phyloP scores from a whole-genome alignment of 2,329 filamentous ascomycete species.

The Aspergillus novofumigatus region DNA sequence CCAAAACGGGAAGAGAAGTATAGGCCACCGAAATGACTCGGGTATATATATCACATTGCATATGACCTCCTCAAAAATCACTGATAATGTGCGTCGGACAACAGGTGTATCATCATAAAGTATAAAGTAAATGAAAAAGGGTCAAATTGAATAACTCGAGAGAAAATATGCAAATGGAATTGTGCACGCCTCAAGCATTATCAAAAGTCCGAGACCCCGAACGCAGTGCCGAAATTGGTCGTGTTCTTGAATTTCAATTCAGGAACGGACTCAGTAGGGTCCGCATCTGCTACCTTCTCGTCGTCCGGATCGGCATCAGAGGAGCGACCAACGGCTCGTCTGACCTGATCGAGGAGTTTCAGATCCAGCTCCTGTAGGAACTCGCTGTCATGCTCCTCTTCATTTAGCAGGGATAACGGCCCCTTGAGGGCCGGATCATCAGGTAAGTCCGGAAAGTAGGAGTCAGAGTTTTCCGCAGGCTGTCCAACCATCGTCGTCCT shows the following conservation, averaged over 20 bases:
- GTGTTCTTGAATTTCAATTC: slow-evolving; percentile 43
- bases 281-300: slow-evolving; percentile 21
- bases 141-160: no score
- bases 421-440: slow-evolving; percentile 43
- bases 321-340: slow-evolving; percentile 23
- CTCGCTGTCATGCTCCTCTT: slow-evolving; percentile 35
- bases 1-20: not conserved
- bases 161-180: no score
- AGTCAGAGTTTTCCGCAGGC: slow-evolving; percentile 36
- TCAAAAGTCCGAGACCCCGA: slow-evolving; percentile 29
- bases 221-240: slow-evolving; percentile 47
- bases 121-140: no score
- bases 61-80: not conserved
- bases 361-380: slow-evolving; percentile 42
- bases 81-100: no score
- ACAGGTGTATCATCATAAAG: no score
- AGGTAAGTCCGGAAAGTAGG: slow-evolving; percentile 39
- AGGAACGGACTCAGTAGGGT: slow-evolving; percentile 27
- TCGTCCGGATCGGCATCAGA: slow-evolving; percentile 18
- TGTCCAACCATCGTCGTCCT: slow-evolving; percentile 24
- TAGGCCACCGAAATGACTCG: not conserved
- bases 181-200: slow-evolving; percentile 8
- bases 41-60: not conserved
- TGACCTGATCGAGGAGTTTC: slow-evolving; percentile 41
- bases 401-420: slow-evolving; percentile 41